phyloP scores from a whole-genome alignment of 495 filamentous ascomycete species.

The Amphirosellinia nigrospora region DNA sequence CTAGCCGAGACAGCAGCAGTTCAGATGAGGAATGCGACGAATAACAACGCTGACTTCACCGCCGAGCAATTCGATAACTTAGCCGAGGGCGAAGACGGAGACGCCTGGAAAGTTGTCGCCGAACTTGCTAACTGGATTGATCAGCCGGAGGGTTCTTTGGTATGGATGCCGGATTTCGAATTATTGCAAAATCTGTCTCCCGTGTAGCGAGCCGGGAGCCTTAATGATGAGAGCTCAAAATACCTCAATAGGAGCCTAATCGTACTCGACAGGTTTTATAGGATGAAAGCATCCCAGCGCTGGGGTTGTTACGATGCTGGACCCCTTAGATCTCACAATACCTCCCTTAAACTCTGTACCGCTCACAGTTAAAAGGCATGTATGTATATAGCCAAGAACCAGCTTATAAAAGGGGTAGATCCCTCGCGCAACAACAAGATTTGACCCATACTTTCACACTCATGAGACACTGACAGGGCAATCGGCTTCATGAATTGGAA shows the following conservation, averaged over 20 bases:
- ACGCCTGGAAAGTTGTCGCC: conserved; percentile 29
- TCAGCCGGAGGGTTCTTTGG: conserved; percentile 24
- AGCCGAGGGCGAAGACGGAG: conserved; percentile 23
- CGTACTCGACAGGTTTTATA: background rate
- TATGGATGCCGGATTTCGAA: conserved; percentile 30
- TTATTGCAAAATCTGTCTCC: conserved; percentile 26
- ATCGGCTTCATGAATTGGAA: background rate
- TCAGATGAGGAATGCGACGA: conserved; percentile 18
- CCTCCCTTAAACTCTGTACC: too few relatives aligned
- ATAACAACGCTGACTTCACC: conserved; percentile 16
- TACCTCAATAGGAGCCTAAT: background rate
- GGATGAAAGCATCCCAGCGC: background rate
- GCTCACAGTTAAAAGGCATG: too few relatives aligned
- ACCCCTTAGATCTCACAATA: too few relatives aligned
- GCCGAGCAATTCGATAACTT: conserved; percentile 15
- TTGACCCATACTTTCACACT: too few relatives aligned
- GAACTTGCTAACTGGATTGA: conserved; percentile 29
- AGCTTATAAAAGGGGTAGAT: too few relatives aligned
- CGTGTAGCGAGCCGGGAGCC: background rate
- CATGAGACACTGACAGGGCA: too few relatives aligned
- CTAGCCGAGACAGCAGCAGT: conserved; percentile 25
- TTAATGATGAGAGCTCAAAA: background rate
- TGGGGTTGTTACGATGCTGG: too few relatives aligned
- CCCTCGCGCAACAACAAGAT: too few relatives aligned
- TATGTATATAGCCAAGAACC: too few relatives aligned